phyloP scores from a whole-genome alignment of 2,329 filamentous ascomycete species.

The Stagonosporopsis vannaccii region DNA sequence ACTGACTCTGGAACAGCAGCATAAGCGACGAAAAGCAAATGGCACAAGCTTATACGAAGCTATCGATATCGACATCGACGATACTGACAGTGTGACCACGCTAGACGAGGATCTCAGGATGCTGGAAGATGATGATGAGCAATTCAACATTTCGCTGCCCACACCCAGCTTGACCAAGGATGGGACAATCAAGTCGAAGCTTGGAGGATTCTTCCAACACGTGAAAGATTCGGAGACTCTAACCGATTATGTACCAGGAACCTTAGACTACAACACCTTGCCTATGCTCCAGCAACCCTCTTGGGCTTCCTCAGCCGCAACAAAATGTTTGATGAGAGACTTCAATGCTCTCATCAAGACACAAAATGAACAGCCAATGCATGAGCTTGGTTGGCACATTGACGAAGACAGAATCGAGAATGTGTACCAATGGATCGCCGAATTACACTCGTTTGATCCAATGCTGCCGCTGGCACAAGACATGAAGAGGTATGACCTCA shows the following conservation, averaged over 20 bases:
- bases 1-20: constrained; percentile 20
- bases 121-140: constrained; percentile 40
- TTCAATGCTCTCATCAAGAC: constrained; percentile 69
- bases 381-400: constrained; percentile 84
- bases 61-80: constrained; percentile 52
- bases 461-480: constrained; percentile 75
- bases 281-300: constrained; percentile 69
- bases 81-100: constrained; percentile 57
- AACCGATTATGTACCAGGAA: constrained; percentile 73
- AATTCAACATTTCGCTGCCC: constrained; percentile 25
- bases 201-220: constrained; percentile 33
- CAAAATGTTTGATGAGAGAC: constrained; percentile 69
- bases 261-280: constrained; percentile 67
- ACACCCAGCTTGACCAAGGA: constrained; percentile 37
- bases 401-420: constrained; percentile 72
- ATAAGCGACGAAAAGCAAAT: constrained; percentile 41
- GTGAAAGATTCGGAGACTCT: constrained; percentile 37
- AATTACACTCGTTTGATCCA: constrained; percentile 81
- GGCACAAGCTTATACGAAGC: constrained; percentile 45
- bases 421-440: constrained; percentile 90
- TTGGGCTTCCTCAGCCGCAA: constrained; percentile 69
- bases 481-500: constrained; percentile 68
- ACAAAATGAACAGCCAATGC: constrained; percentile 66
- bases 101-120: constrained; percentile 57
- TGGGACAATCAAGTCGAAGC: constrained; percentile 38